phyloP scores from a whole-genome alignment of 1,284 basidiomycete species.

The Cystobasidiaceae sp. region DNA sequence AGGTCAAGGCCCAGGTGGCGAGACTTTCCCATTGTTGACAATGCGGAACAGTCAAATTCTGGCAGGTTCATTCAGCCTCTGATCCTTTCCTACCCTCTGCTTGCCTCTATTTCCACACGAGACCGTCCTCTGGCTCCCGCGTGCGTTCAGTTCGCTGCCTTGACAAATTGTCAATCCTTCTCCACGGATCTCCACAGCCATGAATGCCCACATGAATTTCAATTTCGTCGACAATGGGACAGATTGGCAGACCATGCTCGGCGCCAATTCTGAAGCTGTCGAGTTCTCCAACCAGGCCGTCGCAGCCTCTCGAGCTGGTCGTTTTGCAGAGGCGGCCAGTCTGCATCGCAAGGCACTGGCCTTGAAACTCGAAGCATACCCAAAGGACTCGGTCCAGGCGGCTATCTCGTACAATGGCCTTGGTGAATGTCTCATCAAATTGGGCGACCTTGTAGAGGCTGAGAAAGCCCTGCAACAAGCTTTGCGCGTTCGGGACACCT shows the following conservation, averaged over 20 bases:
- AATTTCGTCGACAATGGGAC: background rate
- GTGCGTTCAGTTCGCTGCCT: background rate
- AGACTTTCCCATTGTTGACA: background rate
- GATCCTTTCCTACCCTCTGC: background rate
- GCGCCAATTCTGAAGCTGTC: background rate
- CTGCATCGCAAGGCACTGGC: background rate
- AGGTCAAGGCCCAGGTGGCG: background rate
- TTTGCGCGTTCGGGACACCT: background rate
- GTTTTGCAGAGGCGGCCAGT: background rate
- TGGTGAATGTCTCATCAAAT: background rate
- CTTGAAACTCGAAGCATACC: background rate
- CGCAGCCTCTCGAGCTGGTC: background rate
- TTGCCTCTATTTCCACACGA: background rate
- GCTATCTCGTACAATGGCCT: slow-evolving; percentile 9
- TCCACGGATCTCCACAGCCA: no score
- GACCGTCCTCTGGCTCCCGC: background rate
- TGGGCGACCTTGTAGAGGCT: background rate
- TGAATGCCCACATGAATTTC: no score
- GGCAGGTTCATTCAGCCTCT: background rate
- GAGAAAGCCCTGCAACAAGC: background rate
- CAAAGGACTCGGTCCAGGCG: background rate
- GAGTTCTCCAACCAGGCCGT: background rate
- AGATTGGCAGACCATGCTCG: no score
- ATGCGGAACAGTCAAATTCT: background rate
- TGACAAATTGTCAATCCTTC: background rate